phyloP scores from a whole-genome alignment of 192 early-diverging fungal genomes.

The Pecoramyces ruminantium region DNA sequence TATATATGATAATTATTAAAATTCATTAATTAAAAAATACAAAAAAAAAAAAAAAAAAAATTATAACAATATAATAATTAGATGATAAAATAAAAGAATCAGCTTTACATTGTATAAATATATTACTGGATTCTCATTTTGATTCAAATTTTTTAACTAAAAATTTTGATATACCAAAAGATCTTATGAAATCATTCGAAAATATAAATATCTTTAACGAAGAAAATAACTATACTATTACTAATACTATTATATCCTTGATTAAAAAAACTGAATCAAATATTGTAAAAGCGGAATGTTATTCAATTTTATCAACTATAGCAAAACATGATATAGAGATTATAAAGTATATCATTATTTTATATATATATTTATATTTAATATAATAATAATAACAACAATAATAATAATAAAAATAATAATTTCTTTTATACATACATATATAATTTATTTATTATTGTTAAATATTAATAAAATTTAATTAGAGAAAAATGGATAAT shows the following conservation, averaged over 20 bases:
- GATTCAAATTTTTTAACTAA: neutral
- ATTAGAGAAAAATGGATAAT: neutral
- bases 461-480: too few species aligned
- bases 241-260: neutral
- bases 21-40: neutral
- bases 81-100: neutral
- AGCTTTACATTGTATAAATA: neutral
- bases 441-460: too few species aligned
- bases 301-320: neutral
- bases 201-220: neutral
- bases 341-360: neutral
- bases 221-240: neutral
- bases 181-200: neutral
- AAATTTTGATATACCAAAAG: neutral
- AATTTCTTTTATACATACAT: too few species aligned
- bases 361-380: too few species aligned
- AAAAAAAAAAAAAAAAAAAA: neutral
- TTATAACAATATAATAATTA: too few species aligned
- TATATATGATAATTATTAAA: too few species aligned
- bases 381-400: too few species aligned
- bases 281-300: neutral
- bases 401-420: too few species aligned
- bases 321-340: neutral
- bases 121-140: neutral
- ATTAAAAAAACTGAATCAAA: neutral